Percentiles rank a stretch among this genome's conserved stretches.
Conservation (phyloP, 345 rosid genomes). For the Reutealis trisperma region DNA sequence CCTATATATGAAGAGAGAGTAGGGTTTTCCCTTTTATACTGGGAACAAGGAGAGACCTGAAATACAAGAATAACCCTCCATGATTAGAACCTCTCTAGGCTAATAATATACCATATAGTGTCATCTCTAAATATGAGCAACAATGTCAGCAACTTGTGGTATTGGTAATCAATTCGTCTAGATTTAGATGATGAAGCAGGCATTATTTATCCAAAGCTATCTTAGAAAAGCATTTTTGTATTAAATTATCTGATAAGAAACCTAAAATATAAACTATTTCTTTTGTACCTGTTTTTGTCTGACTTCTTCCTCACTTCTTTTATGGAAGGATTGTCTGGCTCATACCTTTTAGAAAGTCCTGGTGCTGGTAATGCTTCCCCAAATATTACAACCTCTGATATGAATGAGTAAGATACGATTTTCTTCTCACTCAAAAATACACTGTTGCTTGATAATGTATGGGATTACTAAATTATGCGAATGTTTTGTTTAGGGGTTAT, state of each 20-base stretch:
- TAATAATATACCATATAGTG: too few relatives aligned
- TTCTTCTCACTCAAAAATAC: slow-evolving; percentile 5
- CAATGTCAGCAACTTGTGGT: not conserved
- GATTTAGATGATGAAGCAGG: not conserved
- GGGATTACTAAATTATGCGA: slow-evolving; percentile 16
- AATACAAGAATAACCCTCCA: too few relatives aligned
- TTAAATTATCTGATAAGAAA: not conserved
- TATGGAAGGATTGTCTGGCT: slow-evolving; percentile 41
- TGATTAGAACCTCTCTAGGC: too few relatives aligned
- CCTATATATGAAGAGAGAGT: too few relatives aligned
- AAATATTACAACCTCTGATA: slow-evolving; percentile 44
- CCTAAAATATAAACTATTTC: not conserved
- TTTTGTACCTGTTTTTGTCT: not conserved
- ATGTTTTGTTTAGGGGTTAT: slow-evolving; percentile 44
- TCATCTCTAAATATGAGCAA: too few relatives aligned
- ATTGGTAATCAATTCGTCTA: not conserved
- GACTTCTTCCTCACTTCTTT: slow-evolving; percentile 9
- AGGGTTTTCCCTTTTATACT: too few relatives aligned
- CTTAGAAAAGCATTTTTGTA: not conserved
- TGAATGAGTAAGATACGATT: slow-evolving; percentile 59
- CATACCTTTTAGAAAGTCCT: slow-evolving; percentile 53
- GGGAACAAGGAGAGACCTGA: too few relatives aligned
- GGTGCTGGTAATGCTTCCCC: slow-evolving; percentile 43
- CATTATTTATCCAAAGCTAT: not conserved
- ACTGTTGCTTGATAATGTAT: not conserved